These are phyloP conservation scores for Puccinia coronata DNA, from an alignment of 1,284 basidiomycete species.

Conservation along the genomic window DNA sequence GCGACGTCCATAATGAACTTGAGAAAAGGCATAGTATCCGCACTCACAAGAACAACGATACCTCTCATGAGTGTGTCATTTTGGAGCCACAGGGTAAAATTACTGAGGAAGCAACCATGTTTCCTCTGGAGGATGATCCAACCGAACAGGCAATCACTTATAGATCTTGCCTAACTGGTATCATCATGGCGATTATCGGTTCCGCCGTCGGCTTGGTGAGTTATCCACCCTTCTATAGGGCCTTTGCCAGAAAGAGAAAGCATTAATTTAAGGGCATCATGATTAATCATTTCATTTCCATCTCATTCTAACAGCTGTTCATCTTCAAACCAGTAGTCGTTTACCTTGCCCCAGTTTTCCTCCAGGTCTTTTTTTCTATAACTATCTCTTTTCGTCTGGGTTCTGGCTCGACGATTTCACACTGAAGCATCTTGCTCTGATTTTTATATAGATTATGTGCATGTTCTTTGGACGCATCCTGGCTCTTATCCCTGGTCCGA, in stretches of 20 bases:
- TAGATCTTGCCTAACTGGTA: conserved; percentile 1
- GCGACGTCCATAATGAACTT: no score
- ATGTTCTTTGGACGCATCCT: conserved; percentile 30
- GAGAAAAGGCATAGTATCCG: not conserved
- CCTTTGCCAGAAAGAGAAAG: no score
- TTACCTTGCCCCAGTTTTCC: conserved; percentile 29
- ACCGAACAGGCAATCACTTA: not conserved
- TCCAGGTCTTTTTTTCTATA: conserved; percentile 15
- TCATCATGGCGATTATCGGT: conserved; percentile 10
- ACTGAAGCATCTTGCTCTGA: not conserved
- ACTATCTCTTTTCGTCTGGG: no score
- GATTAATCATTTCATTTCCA: not conserved
- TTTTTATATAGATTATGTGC: conserved; percentile 10
- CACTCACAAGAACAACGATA: not conserved
- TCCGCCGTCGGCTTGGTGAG: conserved; percentile 19
- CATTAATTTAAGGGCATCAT: no score
- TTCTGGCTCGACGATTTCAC: no score
- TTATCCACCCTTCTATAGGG: not conserved
- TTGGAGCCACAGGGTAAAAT: not conserved
- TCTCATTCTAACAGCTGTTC: conserved; percentile 16
- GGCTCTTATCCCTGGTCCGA: conserved; percentile 34
- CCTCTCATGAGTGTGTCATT: not conserved
- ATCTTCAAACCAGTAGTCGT: conserved; percentile 45
- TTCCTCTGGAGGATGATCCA: conserved; percentile 28
- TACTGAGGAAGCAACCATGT: conserved; percentile 3